Conservation (phyloP, 768 basidiomycete species). For the Trichaptum fuscoviolaceum region DNA sequence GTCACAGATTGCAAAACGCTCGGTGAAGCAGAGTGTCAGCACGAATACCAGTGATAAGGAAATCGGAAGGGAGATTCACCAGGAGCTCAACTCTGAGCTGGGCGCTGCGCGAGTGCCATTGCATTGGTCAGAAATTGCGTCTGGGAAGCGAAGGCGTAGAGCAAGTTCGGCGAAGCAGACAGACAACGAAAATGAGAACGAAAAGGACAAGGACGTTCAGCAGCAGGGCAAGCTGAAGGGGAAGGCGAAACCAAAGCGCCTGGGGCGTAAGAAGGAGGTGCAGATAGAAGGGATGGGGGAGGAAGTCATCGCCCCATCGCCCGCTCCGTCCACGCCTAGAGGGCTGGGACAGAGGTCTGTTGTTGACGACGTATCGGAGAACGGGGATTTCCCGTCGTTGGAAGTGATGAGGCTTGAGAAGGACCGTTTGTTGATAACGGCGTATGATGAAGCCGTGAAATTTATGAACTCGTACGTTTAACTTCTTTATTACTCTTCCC, state of each 20-base stretch:
- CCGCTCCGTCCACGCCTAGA: constrained; percentile 12
- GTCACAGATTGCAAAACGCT: not conserved
- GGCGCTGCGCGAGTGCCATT: not conserved
- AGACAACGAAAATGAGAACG: not conserved
- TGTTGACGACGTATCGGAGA: constrained; percentile 48
- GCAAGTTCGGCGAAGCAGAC: not conserved
- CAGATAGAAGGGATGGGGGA: constrained; percentile 17
- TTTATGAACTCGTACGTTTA: constrained; percentile 58
- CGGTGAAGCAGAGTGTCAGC: not conserved
- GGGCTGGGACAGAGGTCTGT: constrained; percentile 37
- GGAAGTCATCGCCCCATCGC: constrained; percentile 7
- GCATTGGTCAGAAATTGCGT: not conserved
- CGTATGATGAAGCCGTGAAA: constrained; percentile 53
- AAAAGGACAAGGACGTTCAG: not conserved
- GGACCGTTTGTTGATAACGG: constrained; percentile 19
- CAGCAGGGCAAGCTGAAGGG: constrained; percentile 10
- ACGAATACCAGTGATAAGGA: not conserved
- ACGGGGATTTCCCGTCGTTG: constrained; percentile 18
- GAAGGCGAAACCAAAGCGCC: constrained; percentile 8
- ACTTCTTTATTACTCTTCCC: constrained; percentile 1
- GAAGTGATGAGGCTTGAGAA: constrained; percentile 17
- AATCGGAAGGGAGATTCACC: not conserved
- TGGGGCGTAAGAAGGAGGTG: constrained; percentile 2
- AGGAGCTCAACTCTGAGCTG: not conserved
- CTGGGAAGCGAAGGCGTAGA: not conserved